Percentiles rank a stretch among this genome's conserved stretches.
Conservation (phyloP, 1,284 basidiomycete genomes). For the Pisolithus thermaeus region DNA sequence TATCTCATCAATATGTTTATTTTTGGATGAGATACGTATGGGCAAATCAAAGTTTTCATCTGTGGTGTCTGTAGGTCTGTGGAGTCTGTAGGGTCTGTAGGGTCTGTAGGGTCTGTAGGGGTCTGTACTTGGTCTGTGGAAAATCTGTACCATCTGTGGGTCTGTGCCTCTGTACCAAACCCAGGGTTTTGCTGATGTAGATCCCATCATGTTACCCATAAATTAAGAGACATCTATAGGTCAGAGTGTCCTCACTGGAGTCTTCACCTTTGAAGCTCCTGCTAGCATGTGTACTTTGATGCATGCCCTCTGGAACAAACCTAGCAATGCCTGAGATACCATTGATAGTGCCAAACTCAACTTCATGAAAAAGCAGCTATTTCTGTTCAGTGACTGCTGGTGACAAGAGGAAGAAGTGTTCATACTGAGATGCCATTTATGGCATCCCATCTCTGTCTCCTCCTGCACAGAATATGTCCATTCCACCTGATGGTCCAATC, state of each 20-base stretch:
- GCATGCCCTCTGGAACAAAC: conserved; percentile 49
- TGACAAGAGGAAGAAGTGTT: conserved; percentile 9
- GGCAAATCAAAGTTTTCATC: no score
- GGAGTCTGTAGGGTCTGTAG: no score
- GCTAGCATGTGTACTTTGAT: conserved; percentile 54
- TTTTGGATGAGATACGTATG: no score
- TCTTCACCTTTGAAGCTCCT: conserved; percentile 38
- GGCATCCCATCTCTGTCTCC: conserved; percentile 53
- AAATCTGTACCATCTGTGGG: no score
- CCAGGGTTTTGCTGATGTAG: no score
- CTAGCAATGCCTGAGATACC: conserved; percentile 48
- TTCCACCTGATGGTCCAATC: conserved; percentile 68
- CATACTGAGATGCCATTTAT: conserved; percentile 76
- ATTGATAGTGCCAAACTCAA: conserved; percentile 62
- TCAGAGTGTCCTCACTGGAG: conserved; percentile 22
- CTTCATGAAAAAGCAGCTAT: conserved; percentile 70
- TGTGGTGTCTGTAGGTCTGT: no score
- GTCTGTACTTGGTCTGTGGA: no score
- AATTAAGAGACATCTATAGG: conserved; percentile 20
- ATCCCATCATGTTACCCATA: no score
- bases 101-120: no score
- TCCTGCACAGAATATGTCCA: conserved; percentile 75
- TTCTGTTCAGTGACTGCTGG: conserved; percentile 10
- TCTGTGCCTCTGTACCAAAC: no score
- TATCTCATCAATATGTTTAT: no score